Conservation (phyloP, 2,329 filamentous ascomycete species). For the Penicillium psychrosexuale region DNA sequence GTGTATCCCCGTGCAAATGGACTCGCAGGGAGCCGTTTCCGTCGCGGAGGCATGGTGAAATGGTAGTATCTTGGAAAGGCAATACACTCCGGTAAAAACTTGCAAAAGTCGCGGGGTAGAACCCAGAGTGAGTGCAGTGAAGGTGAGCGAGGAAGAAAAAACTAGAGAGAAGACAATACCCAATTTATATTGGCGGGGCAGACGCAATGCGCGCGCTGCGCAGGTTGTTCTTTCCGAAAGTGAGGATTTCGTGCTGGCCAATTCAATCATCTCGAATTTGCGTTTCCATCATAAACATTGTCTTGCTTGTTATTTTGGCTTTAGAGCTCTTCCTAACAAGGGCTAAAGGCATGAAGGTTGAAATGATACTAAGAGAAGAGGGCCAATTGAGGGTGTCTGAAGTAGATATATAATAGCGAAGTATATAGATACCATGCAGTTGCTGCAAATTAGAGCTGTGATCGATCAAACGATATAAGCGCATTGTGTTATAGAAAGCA, state of each 20-base stretch:
- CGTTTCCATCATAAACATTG: background rate
- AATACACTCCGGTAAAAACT: background rate
- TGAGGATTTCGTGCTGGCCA: background rate
- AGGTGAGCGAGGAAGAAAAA: background rate
- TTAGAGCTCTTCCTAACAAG: background rate
- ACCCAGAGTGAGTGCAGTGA: background rate
- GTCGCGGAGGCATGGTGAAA: background rate
- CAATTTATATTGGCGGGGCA: background rate
- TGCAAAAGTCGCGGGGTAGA: background rate
- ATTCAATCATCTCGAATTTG: background rate
- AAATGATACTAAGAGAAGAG: background rate
- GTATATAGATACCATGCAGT: background rate
- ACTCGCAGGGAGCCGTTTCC: background rate
- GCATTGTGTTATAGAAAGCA: background rate
- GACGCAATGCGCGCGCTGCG: background rate
- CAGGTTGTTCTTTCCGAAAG: background rate
- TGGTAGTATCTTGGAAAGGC: background rate
- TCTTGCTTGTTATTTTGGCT: background rate
- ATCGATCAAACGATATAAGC: background rate
- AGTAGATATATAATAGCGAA: background rate
- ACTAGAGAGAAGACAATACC: no score
- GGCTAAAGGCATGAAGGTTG: no score
- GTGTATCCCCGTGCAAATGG: background rate
- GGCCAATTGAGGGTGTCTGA: background rate
- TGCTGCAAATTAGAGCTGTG: background rate